Percentiles rank a stretch among this genome's conserved stretches.
phyloP scores from a whole-genome alignment of 1,284 basidiomycete species.

The Marasmius sp. region DNA sequence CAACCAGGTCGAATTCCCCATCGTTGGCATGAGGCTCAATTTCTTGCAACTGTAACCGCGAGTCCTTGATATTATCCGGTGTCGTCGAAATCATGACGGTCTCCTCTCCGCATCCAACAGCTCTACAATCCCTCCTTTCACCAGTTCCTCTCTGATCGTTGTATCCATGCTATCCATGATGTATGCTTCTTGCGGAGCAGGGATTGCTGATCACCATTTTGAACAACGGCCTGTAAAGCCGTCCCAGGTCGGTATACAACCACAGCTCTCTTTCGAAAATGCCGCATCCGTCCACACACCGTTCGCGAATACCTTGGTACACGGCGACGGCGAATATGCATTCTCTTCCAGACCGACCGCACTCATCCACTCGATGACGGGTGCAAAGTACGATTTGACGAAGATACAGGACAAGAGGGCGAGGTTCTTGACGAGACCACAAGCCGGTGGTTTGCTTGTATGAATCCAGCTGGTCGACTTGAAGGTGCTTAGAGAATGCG shows the following conservation, averaged over 20 bases:
- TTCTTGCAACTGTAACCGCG: too few relatives aligned
- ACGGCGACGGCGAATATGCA: constrained; percentile 76
- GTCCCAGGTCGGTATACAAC: constrained; percentile 95
- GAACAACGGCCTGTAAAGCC: constrained; percentile 95
- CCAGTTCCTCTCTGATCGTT: constrained; percentile 65
- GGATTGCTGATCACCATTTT: constrained; percentile 90
- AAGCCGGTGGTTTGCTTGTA: constrained; percentile 98
- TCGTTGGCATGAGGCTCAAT: constrained; percentile 64
- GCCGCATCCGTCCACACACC: too few relatives aligned
- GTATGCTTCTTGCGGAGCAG: constrained; percentile 86
- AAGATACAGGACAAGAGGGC: constrained; percentile 98
- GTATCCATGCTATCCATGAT: constrained; percentile 61
- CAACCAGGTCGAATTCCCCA: constrained; percentile 81
- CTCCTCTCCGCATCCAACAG: constrained; percentile 98
- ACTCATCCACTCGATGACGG: constrained; percentile 98
- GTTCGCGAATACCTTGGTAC: too few relatives aligned
- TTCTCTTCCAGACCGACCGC: constrained; percentile 97
- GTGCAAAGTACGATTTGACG: constrained; percentile 93
- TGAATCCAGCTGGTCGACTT: too few relatives aligned
- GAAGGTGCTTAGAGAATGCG: too few relatives aligned
- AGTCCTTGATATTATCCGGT: constrained; percentile 90
- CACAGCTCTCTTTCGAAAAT: constrained; percentile 97
- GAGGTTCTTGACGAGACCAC: too few relatives aligned
- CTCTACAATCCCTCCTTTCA: constrained; percentile 91
- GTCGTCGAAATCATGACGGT: constrained; percentile 99